phyloP scores from a whole-genome alignment of 495 filamentous ascomycete genomes.

The Daldinia grandis region DNA sequence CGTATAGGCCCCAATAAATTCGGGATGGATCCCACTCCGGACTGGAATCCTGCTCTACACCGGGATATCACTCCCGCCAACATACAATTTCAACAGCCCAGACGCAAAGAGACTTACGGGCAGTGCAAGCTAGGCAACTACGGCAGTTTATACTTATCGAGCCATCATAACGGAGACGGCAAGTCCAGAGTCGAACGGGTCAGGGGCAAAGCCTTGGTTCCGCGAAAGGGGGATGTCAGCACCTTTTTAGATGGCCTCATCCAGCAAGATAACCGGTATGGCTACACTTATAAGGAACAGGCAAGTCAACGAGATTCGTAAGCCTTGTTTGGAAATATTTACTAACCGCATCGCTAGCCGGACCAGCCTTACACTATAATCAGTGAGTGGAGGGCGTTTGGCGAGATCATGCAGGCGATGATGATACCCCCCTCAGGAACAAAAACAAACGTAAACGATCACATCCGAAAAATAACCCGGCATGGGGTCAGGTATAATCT shows the following conservation, averaged over 20 bases:
- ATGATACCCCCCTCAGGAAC: slow-evolving; percentile 33
- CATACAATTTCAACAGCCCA: slow-evolving; percentile 55
- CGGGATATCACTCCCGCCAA: slow-evolving; percentile 51
- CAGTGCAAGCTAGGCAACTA: slow-evolving; percentile 59
- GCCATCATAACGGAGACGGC: slow-evolving; percentile 35
- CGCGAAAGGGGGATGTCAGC: not conserved
- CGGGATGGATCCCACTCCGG: slow-evolving; percentile 33
- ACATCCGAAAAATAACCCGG: slow-evolving; percentile 22
- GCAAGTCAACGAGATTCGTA: slow-evolving; percentile 17
- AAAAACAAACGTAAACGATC: not conserved
- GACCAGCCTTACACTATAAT: slow-evolving; percentile 43
- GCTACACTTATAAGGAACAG: slow-evolving; percentile 34
- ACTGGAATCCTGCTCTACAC: slow-evolving; percentile 59
- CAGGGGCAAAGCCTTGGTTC: slow-evolving; percentile 31
- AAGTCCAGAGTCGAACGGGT: not conserved
- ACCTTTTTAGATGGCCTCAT: slow-evolving; percentile 26
- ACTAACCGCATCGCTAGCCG: slow-evolving; percentile 28
- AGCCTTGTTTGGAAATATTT: not conserved
- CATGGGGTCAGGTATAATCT: slow-evolving; percentile 23
- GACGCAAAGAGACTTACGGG: slow-evolving; percentile 58
- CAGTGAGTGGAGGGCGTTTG: slow-evolving; percentile 42
- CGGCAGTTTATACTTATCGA: slow-evolving; percentile 44
- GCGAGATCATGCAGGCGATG: slow-evolving; percentile 45
- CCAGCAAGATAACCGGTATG: slow-evolving; percentile 5
- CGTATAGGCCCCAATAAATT: not conserved